Conservation (phyloP, 108 stramenopile species). For the Cyclotella sp. region DNA sequence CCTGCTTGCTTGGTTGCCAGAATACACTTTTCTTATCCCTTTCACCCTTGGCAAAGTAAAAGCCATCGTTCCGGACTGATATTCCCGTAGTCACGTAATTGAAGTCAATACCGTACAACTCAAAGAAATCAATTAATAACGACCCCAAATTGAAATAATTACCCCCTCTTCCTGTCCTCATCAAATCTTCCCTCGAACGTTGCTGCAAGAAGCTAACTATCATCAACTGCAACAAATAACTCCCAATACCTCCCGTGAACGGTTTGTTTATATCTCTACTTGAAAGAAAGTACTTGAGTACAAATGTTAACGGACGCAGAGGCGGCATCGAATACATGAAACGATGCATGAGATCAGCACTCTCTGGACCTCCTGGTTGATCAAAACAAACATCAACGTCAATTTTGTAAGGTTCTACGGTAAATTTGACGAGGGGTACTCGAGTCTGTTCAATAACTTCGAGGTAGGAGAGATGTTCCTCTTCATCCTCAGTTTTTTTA, state of each 20-base stretch:
- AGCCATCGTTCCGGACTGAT: conserved; percentile 84
- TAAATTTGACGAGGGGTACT: conserved; percentile 96
- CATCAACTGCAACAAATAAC: conserved; percentile 91
- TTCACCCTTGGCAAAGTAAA: conserved; percentile 88
- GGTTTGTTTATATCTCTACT: conserved; percentile 93
- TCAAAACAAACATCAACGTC: conserved; percentile 91
- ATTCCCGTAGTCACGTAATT: conserved; percentile 91
- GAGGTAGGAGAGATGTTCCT: conserved; percentile 76
- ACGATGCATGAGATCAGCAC: conserved; percentile 78
- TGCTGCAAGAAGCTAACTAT: conserved; percentile 90
- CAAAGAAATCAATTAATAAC: conserved; percentile 91
- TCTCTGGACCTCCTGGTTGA: conserved; percentile 72
- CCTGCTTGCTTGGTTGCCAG: conserved; percentile 65
- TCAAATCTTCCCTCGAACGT: conserved; percentile 59
- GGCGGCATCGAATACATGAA: conserved; percentile 87
- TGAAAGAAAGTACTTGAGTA: conserved; percentile 93
- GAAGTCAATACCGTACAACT: conserved; percentile 89
- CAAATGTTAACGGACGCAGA: conserved; percentile 90
- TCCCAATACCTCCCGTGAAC: conserved; percentile 94
- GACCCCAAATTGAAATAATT: conserved; percentile 76
- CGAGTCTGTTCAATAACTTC: conserved; percentile 89
- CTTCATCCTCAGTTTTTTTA: neutral
- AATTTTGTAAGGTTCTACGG: conserved; percentile 75
- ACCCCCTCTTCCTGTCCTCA: conserved; percentile 5
- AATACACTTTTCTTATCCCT: conserved; percentile 59